Evolutionary conservation across 2,329 filamentous ascomycete species (phyloP).

Genomic region (Pseudofabraea citricarpa): DNA sequence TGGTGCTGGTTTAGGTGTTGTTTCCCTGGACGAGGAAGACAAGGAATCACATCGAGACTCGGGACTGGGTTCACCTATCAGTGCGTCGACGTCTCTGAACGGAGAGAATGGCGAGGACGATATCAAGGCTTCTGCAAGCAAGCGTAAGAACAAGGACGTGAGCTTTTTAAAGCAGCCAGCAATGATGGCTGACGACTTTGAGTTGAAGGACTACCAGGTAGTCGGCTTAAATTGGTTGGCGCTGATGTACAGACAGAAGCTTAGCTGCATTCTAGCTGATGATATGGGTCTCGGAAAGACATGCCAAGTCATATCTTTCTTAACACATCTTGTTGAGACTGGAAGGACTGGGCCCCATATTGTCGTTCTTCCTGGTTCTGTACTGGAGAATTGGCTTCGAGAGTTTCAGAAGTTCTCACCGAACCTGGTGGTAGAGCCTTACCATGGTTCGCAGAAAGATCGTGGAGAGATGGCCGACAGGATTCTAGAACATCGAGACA

Average conservation of each 20-base stretch:
- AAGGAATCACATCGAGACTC: conserved; percentile 49
- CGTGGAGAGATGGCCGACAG: conserved; percentile 63
- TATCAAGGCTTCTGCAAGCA: conserved; percentile 24
- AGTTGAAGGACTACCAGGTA: conserved; percentile 89
- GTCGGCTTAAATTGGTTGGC: conserved; percentile 94
- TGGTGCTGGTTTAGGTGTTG: conserved; percentile 54
- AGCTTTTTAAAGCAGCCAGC: conserved; percentile 52
- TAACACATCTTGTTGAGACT: conserved; percentile 75
- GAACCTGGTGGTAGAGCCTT: conserved; percentile 63
- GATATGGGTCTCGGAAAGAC: conserved; percentile 98
- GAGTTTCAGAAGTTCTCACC: conserved; percentile 90
- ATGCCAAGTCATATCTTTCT: conserved; percentile 89
- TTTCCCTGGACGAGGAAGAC: conserved; percentile 40
- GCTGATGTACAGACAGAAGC: conserved; percentile 70
- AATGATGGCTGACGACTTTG: conserved; percentile 70
- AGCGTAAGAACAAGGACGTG: conserved; percentile 16
- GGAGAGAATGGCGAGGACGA: conserved; percentile 38
- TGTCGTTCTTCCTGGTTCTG: conserved; percentile 88
- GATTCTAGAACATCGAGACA: conserved; percentile 57
- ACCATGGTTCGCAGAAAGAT: conserved; percentile 58
- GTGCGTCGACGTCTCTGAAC: conserved; percentile 26
- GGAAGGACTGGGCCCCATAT: conserved; percentile 68
- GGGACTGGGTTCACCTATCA: conserved; percentile 60
- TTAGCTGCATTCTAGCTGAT: conserved; percentile 90
- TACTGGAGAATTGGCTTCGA: conserved; percentile 90